Percentiles rank a stretch among this genome's conserved stretches.
Evolutionary conservation across 305 asterid genomes (phyloP).

Genomic region (Fraxinus velutina): DNA sequence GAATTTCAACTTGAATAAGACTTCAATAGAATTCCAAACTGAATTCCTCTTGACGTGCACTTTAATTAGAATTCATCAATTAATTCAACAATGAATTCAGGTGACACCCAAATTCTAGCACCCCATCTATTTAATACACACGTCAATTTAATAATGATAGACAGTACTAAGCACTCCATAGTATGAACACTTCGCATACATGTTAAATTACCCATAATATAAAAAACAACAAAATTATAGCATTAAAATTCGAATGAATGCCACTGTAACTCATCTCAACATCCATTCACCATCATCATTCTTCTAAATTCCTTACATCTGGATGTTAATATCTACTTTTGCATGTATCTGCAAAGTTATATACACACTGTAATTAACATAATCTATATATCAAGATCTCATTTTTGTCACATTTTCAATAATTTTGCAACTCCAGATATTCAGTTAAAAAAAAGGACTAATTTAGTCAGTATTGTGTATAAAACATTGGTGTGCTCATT

Average conservation of each 20-base stretch:
- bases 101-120: too few relatives aligned
- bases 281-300: background rate
- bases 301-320: background rate
- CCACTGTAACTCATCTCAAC: background rate
- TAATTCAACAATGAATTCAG: too few relatives aligned
- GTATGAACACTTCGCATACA: too few relatives aligned
- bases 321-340: background rate
- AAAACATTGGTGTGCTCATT: background rate
- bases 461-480: background rate
- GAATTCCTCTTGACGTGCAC: too few relatives aligned
- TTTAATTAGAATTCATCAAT: too few relatives aligned
- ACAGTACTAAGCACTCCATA: background rate
- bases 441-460: background rate
- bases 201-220: too few relatives aligned
- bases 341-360: background rate
- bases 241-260: background rate
- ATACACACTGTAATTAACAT: background rate
- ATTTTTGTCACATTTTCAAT: background rate
- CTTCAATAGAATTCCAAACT: too few relatives aligned
- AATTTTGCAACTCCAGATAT: background rate
- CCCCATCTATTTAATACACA: background rate
- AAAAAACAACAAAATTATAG: too few relatives aligned
- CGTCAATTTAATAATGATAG: background rate
- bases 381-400: background rate
- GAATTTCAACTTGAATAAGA: too few relatives aligned